phyloP scores from a whole-genome alignment of 2,329 filamentous ascomycete genomes.

The Alternaria gansuensis region DNA sequence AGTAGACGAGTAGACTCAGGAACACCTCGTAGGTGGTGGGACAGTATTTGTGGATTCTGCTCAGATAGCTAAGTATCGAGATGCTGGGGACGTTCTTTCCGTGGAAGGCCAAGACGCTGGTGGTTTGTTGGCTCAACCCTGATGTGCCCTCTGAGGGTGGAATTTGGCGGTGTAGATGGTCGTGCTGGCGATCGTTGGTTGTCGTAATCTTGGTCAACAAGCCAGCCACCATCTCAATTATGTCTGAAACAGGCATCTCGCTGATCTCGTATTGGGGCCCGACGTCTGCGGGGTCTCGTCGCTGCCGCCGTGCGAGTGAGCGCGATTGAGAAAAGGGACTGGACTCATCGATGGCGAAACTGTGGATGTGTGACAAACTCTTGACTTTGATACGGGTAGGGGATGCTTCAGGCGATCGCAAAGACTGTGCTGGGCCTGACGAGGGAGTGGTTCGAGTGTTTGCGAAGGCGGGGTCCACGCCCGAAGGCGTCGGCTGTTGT shows the following conservation, averaged over 20 bases:
- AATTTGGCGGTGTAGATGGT: constrained; percentile 81
- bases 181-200: constrained; percentile 93
- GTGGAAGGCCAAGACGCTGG: constrained; percentile 89
- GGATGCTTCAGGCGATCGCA: constrained; percentile 45
- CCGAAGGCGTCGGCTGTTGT: constrained; percentile 44
- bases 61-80: constrained; percentile 94
- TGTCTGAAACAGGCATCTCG: constrained; percentile 94
- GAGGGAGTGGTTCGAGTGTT: constrained; percentile 38
- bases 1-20: constrained; percentile 92
- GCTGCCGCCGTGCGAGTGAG: constrained; percentile 53
- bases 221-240: constrained; percentile 99
- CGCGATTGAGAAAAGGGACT: constrained; percentile 62
- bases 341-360: constrained; percentile 81
- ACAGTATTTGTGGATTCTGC: constrained; percentile 97
- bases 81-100: constrained; percentile 98
- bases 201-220: constrained; percentile 96
- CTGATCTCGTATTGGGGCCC: constrained; percentile 87
- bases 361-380: constrained; percentile 90
- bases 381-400: constrained; percentile 75
- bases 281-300: constrained; percentile 59
- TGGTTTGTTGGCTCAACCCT: constrained; percentile 70
- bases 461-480: constrained; percentile 28
- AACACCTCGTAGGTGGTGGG: constrained; percentile 99
- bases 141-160: constrained; percentile 67
- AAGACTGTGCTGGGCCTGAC: constrained; percentile 30